Conservation (phyloP, 139 green algal genomes). For the Eudorina sp. region DNA sequence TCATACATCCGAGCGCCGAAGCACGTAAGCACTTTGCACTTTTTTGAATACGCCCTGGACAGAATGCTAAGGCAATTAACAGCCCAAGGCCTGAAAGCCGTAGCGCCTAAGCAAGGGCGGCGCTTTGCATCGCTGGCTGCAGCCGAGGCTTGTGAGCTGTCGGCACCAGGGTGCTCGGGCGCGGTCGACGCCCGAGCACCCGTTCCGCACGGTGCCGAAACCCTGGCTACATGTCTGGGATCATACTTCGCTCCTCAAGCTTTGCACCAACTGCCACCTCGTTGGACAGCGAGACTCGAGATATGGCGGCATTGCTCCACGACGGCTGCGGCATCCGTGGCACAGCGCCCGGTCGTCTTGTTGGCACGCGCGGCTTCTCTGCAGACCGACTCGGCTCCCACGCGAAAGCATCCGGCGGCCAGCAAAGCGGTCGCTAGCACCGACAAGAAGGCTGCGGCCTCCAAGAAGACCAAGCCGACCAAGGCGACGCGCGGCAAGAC, state of each 20-base stretch:
- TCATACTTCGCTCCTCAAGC: neutral
- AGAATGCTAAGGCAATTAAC: constrained; percentile 5
- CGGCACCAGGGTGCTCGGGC: neutral
- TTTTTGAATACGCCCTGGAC: no score
- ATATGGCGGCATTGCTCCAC: neutral
- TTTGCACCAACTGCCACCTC: neutral
- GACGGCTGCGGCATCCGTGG: neutral
- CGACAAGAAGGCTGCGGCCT: neutral
- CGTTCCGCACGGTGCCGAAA: no score
- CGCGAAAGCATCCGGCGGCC: neutral
- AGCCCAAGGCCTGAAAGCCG: neutral
- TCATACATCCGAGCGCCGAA: no score
- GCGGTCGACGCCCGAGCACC: no score
- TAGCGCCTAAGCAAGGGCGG: neutral
- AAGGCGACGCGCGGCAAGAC: neutral
- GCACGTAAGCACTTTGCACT: no score
- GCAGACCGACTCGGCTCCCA: no score
- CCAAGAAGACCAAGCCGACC: neutral
- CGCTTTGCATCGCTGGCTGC: neutral
- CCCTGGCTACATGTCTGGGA: neutral
- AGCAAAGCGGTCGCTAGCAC: neutral
- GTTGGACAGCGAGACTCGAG: neutral
- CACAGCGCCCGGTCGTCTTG: neutral
- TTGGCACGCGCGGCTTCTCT: neutral
- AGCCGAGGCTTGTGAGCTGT: neutral